A percentile compares a stretch with the other conserved stretches of the same genome.
Evolutionary conservation across 176 grass and related monocot genomes (phyloP).

Genomic region (Luzula sylvatica): DNA sequence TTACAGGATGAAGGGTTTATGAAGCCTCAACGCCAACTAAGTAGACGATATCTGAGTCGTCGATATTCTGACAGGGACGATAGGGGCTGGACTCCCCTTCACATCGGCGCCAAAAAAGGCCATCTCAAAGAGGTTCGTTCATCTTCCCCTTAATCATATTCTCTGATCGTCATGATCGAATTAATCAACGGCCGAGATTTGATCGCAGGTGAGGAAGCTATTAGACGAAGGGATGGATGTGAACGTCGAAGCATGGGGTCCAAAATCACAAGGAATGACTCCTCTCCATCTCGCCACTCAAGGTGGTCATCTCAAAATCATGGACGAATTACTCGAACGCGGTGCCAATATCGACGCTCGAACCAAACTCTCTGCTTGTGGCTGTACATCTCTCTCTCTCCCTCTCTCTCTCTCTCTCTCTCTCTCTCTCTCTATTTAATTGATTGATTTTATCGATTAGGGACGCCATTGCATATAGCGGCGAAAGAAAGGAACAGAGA

Average conservation of each 20-base stretch:
- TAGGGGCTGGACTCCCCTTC: constrained; percentile 69
- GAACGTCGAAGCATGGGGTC: constrained; percentile 62
- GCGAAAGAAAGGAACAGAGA: constrained; percentile 92
- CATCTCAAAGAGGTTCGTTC: constrained; percentile 67
- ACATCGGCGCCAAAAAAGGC: constrained; percentile 66
- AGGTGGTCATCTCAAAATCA: constrained; percentile 79
- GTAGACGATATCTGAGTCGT: constrained; percentile 15
- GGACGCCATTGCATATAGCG: constrained; percentile 91
- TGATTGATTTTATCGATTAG: constrained; percentile 24
- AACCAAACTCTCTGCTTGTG: constrained; percentile 90
- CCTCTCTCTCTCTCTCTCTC: background rate
- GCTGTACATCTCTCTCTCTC: constrained; percentile 57
- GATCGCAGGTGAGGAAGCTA: constrained; percentile 50
- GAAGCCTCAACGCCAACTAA: constrained; percentile 10
- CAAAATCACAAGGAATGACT: constrained; percentile 68
- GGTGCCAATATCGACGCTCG: constrained; percentile 95
- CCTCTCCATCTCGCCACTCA: constrained; percentile 88
- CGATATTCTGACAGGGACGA: constrained; percentile 38
- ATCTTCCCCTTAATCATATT: background rate
- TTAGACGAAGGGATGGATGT: constrained; percentile 76
- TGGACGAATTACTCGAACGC: constrained; percentile 87
- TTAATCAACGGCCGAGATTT: too few relatives aligned
- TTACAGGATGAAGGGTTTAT: constrained; percentile 25
- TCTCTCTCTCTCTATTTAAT: background rate
- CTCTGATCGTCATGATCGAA: background rate